These are phyloP conservation scores for Brassica napus DNA, from an alignment of 345 rosid species.

Conservation along the genomic window Da-Ae NC_063446.1:73865501-73866000, in stretches of 20 bases:
- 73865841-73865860: slow-evolving; percentile 98
- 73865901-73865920: slow-evolving; percentile 74
- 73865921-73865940: slow-evolving; percentile 1
- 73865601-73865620: slow-evolving; percentile 24
- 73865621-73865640: slow-evolving; percentile 23
- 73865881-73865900: slow-evolving; percentile 99
- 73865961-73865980: neutral
- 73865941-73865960: neutral
- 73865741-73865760: neutral
- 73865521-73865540: slow-evolving; percentile 17
- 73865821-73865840: slow-evolving; percentile 98
- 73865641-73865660: neutral
- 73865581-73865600: slow-evolving; percentile 39
- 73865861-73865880: slow-evolving; percentile 95
- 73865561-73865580: slow-evolving; percentile 34
- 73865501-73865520: neutral
- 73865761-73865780: slow-evolving; percentile 10
- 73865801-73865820: slow-evolving; percentile 65
- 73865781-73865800: slow-evolving; percentile 97
- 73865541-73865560: slow-evolving; percentile 29
- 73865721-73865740: neutral
- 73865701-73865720: slow-evolving; percentile 14
- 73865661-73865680: slow-evolving; percentile 43
- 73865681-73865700: slow-evolving; percentile 39
- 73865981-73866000: slow-evolving; percentile 84